These are phyloP conservation scores for Tanozyma kutaoensis DNA, from an alignment of 805 yeast species.

Conservation along the genomic window DNA sequence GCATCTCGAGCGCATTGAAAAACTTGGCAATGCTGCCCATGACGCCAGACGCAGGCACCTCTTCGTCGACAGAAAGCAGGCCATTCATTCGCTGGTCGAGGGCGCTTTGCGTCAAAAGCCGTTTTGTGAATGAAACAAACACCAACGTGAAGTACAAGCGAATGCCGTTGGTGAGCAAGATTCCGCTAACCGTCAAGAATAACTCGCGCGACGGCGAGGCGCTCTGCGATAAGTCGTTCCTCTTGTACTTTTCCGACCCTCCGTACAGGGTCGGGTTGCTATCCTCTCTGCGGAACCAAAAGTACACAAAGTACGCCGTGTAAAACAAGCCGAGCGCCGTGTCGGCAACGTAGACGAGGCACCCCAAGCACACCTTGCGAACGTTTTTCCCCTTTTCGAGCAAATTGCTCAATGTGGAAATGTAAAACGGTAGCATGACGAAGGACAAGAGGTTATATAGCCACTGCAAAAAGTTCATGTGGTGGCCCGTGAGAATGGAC, in stretches of 20 bases:
- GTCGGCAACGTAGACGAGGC: conserved; percentile 53
- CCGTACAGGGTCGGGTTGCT: conserved; percentile 6
- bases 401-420: conserved; percentile 37
- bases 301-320: conserved; percentile 58
- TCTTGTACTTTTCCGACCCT: not conserved
- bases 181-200: conserved; percentile 39
- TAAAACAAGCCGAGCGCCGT: conserved; percentile 54
- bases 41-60: conserved; percentile 7
- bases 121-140: conserved; percentile 46
- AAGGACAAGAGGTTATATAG: conserved; percentile 56
- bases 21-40: conserved; percentile 9
- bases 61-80: conserved; percentile 13
- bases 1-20: conserved; percentile 16
- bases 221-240: conserved; percentile 32
- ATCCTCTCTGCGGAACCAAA: conserved; percentile 56
- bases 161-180: conserved; percentile 30
- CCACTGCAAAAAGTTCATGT: conserved; percentile 75
- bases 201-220: conserved; percentile 47
- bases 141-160: conserved; percentile 52
- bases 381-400: conserved; percentile 36
- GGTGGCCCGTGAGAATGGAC: conserved; percentile 83
- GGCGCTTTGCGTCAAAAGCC: conserved; percentile 29
- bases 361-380: conserved; percentile 47
- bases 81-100: conserved; percentile 11
- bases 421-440: conserved; percentile 47